phyloP scores from a whole-genome alignment of 345 rosid species.

The Diplotaxis tenuifolia region DNA sequence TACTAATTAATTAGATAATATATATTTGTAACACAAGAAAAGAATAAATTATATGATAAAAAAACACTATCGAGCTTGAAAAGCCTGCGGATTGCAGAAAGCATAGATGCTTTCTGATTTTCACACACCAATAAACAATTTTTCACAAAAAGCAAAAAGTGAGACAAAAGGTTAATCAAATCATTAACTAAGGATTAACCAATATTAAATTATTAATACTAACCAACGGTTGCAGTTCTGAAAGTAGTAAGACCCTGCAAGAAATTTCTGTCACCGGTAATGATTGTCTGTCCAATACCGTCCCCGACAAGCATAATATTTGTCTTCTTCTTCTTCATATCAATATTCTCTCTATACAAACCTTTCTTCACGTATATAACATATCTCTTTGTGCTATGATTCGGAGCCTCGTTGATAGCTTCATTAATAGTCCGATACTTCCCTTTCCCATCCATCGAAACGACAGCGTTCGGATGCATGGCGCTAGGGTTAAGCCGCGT shows the following conservation, averaged over 20 bases:
- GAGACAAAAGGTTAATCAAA: conserved; percentile 17
- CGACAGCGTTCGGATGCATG: conserved; percentile 49
- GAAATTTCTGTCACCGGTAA: conserved; percentile 71
- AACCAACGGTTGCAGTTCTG: conserved; percentile 91
- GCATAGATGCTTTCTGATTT: conserved; percentile 31
- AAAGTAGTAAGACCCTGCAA: conserved; percentile 94
- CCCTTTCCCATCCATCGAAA: conserved; percentile 73
- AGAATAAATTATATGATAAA: neutral
- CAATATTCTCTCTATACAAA: conserved; percentile 72
- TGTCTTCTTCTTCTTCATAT: conserved; percentile 66
- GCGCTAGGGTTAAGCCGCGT: conserved; percentile 26
- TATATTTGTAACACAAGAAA: conserved; percentile 16
- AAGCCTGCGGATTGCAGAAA: conserved; percentile 32
- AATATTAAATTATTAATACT: conserved; percentile 6
- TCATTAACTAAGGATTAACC: conserved; percentile 8
- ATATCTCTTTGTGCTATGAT: conserved; percentile 61
- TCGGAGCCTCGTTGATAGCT: conserved; percentile 69
- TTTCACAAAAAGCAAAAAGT: conserved; percentile 23
- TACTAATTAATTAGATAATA: neutral
- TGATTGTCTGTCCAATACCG: conserved; percentile 64
- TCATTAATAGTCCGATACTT: conserved; percentile 60
- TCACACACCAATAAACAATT: conserved; percentile 13
- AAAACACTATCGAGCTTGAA: neutral
- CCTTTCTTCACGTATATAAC: conserved; percentile 71
- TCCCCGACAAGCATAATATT: conserved; percentile 78